Evolutionary conservation across 2,329 filamentous ascomycete genomes (phyloP), one percentile per base, ranked within the genome.

Genomic region (Aspergillus pseudoglaucus): DNA sequence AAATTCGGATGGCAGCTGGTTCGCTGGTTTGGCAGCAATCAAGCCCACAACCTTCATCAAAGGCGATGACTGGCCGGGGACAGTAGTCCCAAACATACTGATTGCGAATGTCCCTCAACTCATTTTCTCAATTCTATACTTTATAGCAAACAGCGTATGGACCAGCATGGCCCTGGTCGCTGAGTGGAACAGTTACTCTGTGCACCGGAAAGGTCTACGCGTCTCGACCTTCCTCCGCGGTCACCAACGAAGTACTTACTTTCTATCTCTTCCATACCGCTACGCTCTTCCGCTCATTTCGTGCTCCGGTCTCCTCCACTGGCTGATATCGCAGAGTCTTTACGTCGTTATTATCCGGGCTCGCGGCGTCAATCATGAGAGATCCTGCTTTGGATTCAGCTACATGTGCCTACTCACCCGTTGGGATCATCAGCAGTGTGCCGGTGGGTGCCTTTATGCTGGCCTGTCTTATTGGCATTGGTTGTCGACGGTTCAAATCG

Each of bases 301-400:
- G 0, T 51, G 55, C 2, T 68, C 63, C 1, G 64, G 59, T 0
- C 3, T 73, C 1, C 57, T 77, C 46, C 75, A 78, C 53, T 79
- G 74, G 75, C 60, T 78, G 4, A 62, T 75, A 3, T 78, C 75
- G 0, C 72, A 75, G 49, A 69, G 67, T 39, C 49, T 76, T 1
- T 78, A 75, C 56, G 52, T 76, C 0, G 69, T 69, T 0, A 59
- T 67, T 3, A 67, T 73, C 27, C 22, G 27, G 10, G 40, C n/a
- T 9, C 42, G 38, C 27, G 23, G 17, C n/a, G 22, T 39, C 0
- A 18, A 47, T 10, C n/a, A 9, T 15, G 39, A 42, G 22, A 20
- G 20, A 10, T 25, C 39, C 18, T 3, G 8, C 3, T 22, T 33
- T 17, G 15, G 20, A 20, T 20, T 8, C 9, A 12, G 14, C 14